These are phyloP conservation scores for Pittosporum tobira DNA, from an alignment of 129 eudicot species.

Conservation along the genomic window DNA sequence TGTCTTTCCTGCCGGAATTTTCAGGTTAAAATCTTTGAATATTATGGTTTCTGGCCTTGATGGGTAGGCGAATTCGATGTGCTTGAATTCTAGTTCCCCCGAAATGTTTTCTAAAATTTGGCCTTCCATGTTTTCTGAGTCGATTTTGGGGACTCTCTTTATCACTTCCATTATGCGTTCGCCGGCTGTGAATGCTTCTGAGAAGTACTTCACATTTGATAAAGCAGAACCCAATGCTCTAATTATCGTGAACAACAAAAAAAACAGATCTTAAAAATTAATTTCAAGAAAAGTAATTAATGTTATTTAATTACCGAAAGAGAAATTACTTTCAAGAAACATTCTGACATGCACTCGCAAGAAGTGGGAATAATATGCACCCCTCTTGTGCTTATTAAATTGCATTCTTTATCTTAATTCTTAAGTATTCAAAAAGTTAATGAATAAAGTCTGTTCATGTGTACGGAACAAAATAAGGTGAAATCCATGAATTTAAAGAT, in stretches of 20 bases:
- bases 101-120: constrained; percentile 21
- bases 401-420: too few relatives aligned
- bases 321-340: too few relatives aligned
- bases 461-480: too few relatives aligned
- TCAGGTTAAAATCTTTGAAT: constrained; percentile 5
- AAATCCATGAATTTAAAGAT: too few relatives aligned
- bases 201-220: constrained; percentile 35
- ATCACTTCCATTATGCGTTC: constrained; percentile 37
- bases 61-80: constrained; percentile 2
- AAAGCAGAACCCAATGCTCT: constrained; percentile 43
- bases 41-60: constrained; percentile 6
- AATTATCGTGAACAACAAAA: constrained; percentile 6
- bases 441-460: too few relatives aligned
- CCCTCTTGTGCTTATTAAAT: too few relatives aligned
- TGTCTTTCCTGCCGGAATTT: constrained; percentile 6
- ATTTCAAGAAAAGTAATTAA: not conserved
- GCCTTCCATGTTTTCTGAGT: constrained; percentile 45
- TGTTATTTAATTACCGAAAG: too few relatives aligned
- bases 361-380: too few relatives aligned
- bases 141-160: constrained; percentile 37
- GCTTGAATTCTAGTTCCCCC: constrained; percentile 1
- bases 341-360: too few relatives aligned
- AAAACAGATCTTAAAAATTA: not conserved
- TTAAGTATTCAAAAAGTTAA: too few relatives aligned
- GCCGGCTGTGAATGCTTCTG: constrained; percentile 38